Percentiles rank a stretch among this genome's conserved stretches.
Evolutionary conservation across 2,329 filamentous ascomycete species (phyloP).

Genomic region (Verticillium dahliae): DNA sequence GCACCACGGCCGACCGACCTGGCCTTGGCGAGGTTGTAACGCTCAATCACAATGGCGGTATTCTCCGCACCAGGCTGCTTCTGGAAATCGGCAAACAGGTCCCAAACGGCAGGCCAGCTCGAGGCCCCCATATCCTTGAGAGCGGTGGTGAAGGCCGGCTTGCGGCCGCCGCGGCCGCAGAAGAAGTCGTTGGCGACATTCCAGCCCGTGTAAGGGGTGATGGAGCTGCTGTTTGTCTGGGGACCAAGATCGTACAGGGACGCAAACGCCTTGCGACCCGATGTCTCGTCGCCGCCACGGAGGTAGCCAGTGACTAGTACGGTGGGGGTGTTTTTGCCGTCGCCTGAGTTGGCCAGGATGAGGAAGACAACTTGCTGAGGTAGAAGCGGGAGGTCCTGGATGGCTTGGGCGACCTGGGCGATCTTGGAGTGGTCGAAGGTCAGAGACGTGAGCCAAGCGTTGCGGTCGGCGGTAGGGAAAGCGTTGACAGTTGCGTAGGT

Average conservation of each 20-base stretch:
- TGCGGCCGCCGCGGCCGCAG: conserved; percentile 28
- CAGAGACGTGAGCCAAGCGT: not conserved
- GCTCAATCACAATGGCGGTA: conserved; percentile 24
- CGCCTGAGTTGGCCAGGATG: conserved; percentile 18
- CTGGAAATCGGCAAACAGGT: conserved; percentile 28
- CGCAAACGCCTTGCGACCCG: conserved; percentile 23
- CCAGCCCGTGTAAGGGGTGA: conserved; percentile 28
- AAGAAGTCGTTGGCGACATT: conserved; percentile 29
- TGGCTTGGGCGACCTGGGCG: conserved; percentile 23
- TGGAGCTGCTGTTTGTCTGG: conserved; percentile 13
- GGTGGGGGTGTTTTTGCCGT: conserved; percentile 12
- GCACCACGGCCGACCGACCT: conserved; percentile 11
- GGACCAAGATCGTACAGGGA: conserved; percentile 26
- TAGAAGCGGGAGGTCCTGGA: conserved; percentile 26
- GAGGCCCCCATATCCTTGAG: conserved; percentile 24
- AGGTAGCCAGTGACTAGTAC: conserved; percentile 21
- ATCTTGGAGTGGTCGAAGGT: conserved; percentile 18
- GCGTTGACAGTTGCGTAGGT: conserved; percentile 36
- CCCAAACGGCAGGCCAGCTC: conserved; percentile 31
- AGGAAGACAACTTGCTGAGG: conserved; percentile 27
- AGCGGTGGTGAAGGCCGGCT: conserved; percentile 27
- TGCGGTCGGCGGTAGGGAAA: conserved; percentile 18
- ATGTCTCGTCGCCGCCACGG: conserved; percentile 22
- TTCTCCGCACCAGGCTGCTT: conserved; percentile 21
- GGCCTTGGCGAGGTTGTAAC: conserved; percentile 27